These are phyloP conservation scores for Annulohypoxylon truncatum DNA, from an alignment of 2,329 filamentous ascomycete genomes.

Conservation along the genomic window DNA sequence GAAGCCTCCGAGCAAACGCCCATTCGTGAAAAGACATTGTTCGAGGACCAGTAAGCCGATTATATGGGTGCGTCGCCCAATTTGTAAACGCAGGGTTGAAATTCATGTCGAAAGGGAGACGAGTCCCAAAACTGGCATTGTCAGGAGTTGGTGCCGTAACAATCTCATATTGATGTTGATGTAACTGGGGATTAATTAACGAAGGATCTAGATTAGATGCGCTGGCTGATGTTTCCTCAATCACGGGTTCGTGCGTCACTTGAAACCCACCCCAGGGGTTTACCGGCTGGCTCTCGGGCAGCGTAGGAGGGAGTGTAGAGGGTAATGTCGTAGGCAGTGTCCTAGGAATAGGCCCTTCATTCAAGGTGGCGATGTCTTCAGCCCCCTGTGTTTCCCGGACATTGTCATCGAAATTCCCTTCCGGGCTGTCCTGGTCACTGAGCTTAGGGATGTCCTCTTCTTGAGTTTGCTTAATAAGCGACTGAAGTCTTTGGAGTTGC, in stretches of 20 bases:
- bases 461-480: slow-evolving; percentile 61
- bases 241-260: slow-evolving; percentile 28
- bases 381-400: slow-evolving; percentile 32
- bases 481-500: slow-evolving; percentile 70
- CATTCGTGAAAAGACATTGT: slow-evolving; percentile 73
- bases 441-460: slow-evolving; percentile 53
- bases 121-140: slow-evolving; percentile 66
- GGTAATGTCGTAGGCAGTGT: neutral
- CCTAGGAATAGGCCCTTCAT: neutral
- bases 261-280: slow-evolving; percentile 18
- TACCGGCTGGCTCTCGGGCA: slow-evolving; percentile 25
- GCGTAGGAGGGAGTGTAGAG: neutral
- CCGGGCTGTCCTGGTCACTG: slow-evolving; percentile 40
- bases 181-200: slow-evolving; percentile 31
- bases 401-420: slow-evolving; percentile 33
- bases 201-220: slow-evolving; percentile 9
- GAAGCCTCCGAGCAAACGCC: slow-evolving; percentile 77
- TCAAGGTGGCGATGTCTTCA: neutral
- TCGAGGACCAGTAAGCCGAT: slow-evolving; percentile 56
- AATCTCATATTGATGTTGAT: slow-evolving; percentile 57
- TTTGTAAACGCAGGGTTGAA: slow-evolving; percentile 44
- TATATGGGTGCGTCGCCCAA: slow-evolving; percentile 50
- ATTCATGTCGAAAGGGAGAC: slow-evolving; percentile 44
- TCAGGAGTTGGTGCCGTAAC: slow-evolving; percentile 63
- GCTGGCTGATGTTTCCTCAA: neutral